phyloP scores from a whole-genome alignment of 148 eudicot genomes.

The Vaccinium vitisidaea region DNA sequence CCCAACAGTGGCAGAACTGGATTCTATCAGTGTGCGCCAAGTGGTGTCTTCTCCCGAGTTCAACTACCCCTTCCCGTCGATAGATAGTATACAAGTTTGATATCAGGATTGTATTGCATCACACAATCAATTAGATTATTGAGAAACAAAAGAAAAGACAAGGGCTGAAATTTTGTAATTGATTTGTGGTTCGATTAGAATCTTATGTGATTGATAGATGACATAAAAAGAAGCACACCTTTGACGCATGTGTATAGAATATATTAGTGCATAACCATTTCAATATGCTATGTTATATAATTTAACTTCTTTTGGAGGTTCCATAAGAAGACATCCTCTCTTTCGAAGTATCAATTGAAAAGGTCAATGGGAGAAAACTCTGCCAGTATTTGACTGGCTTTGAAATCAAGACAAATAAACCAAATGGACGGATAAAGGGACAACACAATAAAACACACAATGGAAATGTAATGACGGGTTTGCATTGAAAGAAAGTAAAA shows the following conservation, averaged over 20 bases:
- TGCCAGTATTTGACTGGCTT: background rate
- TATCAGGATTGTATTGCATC: background rate
- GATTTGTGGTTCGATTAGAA: background rate
- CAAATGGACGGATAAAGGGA: background rate
- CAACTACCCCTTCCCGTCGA: background rate
- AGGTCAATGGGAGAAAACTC: background rate
- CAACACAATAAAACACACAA: background rate
- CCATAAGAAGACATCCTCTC: background rate
- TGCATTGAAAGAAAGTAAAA: background rate
- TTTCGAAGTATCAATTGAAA: background rate
- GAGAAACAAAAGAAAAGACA: background rate
- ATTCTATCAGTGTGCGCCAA: too few species aligned
- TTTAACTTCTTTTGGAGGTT: background rate
- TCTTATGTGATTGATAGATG: background rate
- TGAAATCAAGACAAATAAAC: background rate
- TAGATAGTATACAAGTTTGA: background rate
- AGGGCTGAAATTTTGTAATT: background rate
- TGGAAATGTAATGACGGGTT: background rate
- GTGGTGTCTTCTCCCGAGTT: too few species aligned
- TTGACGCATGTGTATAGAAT: background rate
- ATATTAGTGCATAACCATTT: background rate
- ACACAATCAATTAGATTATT: background rate
- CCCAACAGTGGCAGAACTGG: background rate
- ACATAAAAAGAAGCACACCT: background rate
- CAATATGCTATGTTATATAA: background rate